Conservation (phyloP, 306 rosid genomes). For the Coriaria nepalensis region DNA sequence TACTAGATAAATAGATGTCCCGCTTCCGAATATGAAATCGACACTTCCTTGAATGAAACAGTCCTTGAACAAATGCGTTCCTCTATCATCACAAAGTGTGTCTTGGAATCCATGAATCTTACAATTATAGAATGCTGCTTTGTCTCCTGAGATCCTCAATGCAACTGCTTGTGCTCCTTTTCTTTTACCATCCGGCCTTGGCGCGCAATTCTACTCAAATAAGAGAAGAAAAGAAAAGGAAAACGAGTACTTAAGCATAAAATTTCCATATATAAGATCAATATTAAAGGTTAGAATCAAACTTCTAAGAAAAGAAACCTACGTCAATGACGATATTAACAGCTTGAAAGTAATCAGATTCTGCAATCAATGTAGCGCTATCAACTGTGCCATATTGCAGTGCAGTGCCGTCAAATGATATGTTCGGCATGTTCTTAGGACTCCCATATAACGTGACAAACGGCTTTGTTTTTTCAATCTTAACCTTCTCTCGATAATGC, state of each 20-base stretch:
- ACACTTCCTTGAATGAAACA: slow-evolving; percentile 36
- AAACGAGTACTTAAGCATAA: too few relatives aligned
- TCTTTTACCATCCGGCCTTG: slow-evolving; percentile 19
- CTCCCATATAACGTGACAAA: slow-evolving; percentile 34
- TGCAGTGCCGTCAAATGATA: slow-evolving; percentile 31
- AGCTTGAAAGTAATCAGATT: slow-evolving; percentile 26
- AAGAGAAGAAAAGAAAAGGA: too few relatives aligned
- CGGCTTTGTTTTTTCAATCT: slow-evolving; percentile 24
- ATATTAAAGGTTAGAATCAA: too few relatives aligned
- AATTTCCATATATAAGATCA: too few relatives aligned
- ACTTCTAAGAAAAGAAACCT: too few relatives aligned
- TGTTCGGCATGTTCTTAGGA: slow-evolving; percentile 20
- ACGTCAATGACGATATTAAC: slow-evolving; percentile 30
- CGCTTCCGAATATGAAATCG: slow-evolving; percentile 31
- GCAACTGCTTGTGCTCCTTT: slow-evolving; percentile 45
- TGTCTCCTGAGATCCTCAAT: slow-evolving; percentile 25
- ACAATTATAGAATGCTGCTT: slow-evolving; percentile 27
- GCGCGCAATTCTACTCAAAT: slow-evolving; percentile 24
- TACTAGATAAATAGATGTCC: slow-evolving; percentile 35
- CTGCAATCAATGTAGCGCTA: slow-evolving; percentile 33
- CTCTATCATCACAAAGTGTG: slow-evolving; percentile 38
- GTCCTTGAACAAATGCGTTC: slow-evolving; percentile 32
- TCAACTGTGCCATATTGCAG: slow-evolving; percentile 38
- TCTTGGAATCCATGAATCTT: slow-evolving; percentile 33
- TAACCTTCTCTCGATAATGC: slow-evolving; percentile 39